Evolutionary conservation across 805 yeast genomes (phyloP), one percentile per base, ranked within the genome.

Genomic region (Saccharomycodes ludwigii): DNA sequence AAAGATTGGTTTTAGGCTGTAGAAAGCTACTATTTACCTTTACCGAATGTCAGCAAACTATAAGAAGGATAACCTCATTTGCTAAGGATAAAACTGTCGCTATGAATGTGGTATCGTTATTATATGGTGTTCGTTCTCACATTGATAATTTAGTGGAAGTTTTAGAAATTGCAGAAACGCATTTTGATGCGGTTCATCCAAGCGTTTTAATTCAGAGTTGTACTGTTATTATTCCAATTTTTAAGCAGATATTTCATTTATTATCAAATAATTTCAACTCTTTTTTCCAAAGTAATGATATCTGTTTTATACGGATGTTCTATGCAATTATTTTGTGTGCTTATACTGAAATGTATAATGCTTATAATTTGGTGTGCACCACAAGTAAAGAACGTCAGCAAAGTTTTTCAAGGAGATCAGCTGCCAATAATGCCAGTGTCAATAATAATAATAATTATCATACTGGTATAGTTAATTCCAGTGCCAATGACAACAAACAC

Each of bases 291-390:
- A 67, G 64, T 26, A 66, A 71, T 24, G 86, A 79, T 47, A 61
- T 75, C 11, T 68, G 79, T 38, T 76, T 74, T 44, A 62, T 77
- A 8, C 57, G 88, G 38, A 66, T 76, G 65, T 62, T 78, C 27
- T 66, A 74, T 37, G 56, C 78, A 50, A 66, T 76, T 5, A 43
- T 75, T 6, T 68, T 67, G 44, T 77, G 81, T 21, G 66, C 81
- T 1, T 68, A 78, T 38, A 66, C 68, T 34, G 91, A 80, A 49
- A 56, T 80, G 31, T 65, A 63, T 41, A 80, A 80, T 48, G 80
- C 85, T 0, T 76, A 75, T 63, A 60, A 55, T 33, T 50, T 47
- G 23, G 43, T 51, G n/a, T n/a, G n/a, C n/a, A n/a, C n/a, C n/a
- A n/a, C n/a, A n/a, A n/a, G n/a, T n/a, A 3, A 40, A 46, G 22